Base-by-base conservation (phyloP, 768 basidiomycete genomes). In the Kwoniella bestiolae region DNA sequence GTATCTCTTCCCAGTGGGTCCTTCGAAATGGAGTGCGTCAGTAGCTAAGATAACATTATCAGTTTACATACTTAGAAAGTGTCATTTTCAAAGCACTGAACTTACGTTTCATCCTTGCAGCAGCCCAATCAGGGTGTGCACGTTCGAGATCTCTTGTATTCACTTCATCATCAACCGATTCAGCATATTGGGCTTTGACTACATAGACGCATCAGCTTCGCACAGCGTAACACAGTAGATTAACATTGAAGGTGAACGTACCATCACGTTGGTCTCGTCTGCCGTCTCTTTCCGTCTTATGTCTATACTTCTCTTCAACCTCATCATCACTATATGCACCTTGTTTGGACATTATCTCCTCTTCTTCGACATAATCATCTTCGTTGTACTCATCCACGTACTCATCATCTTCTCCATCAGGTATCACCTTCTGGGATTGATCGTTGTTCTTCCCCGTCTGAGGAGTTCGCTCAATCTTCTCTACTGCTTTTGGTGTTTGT, bases 301-400 rank as follows among this genome's bases (percentile, higher is more conserved):
- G 16, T 60, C 72, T 63, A 52, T 72, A 58, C 12, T 60, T 63
- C 44, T 69, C 69, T 34, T 61, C 68, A 68, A 51, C 52, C 28
- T 41, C 56, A 47, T 34, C 55, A 51, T 56, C 53, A 34, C 56
- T 63, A 16, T 57, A 47, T 31, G 46, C 55, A 55, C 28, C 55
- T 31, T 57, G 91, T 26, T 89, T 88, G 11, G 89, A 88, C 7
- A 85, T 94, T 25, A 88, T 92, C 67, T 90, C 94, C 74, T 89
- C 63, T 92, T 93, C 80, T 88, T 91, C 6, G 89, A 91, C 2
- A 79, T 92, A 65, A 91, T 92, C 11, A 84, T 94, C 29, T 84
- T 91, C 14, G 92, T 95, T 84, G 91, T 94, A 71, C 88, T 94
- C 85, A 82, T 85, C 52, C 18, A 41, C 38, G 90, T 92, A 45